Evolutionary conservation across 352 stramenopile genomes (phyloP).

Genomic region (Globisporangium paddicum): DNA sequence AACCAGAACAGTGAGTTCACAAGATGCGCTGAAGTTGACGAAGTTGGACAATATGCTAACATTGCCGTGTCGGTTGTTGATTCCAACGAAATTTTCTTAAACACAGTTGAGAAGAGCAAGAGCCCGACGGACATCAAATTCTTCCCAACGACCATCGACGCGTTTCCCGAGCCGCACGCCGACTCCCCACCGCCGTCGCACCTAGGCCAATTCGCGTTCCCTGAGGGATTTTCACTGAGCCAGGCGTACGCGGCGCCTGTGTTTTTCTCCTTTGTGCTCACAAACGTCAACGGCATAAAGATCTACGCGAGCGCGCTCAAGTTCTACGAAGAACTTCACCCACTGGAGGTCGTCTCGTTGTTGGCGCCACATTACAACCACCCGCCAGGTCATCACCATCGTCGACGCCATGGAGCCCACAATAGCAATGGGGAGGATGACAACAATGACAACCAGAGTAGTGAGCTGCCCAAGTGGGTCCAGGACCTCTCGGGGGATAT

Average conservation of each 20-base stretch:
- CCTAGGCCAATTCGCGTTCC: slow-evolving; percentile 77
- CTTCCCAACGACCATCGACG: slow-evolving; percentile 53
- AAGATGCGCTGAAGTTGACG: not conserved
- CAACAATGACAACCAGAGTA: slow-evolving; percentile 44
- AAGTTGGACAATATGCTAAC: not conserved
- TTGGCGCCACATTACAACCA: slow-evolving; percentile 47
- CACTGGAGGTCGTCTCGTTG: slow-evolving; percentile 74
- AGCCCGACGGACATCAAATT: slow-evolving; percentile 71
- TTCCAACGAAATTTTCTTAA: not conserved
- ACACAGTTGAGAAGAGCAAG: slow-evolving; percentile 64
- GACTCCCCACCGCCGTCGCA: slow-evolving; percentile 59
- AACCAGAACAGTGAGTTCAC: slow-evolving; percentile 58
- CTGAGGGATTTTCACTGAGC: slow-evolving; percentile 62
- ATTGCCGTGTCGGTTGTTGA: not conserved
- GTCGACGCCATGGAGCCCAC: slow-evolving; percentile 10
- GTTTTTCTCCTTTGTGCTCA: slow-evolving; percentile 85
- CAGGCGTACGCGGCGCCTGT: slow-evolving; percentile 49
- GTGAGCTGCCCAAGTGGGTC: slow-evolving; percentile 65
- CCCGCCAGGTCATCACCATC: slow-evolving; percentile 19
- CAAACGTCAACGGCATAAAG: slow-evolving; percentile 73
- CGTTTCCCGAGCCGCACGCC: slow-evolving; percentile 53
- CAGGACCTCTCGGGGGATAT: slow-evolving; percentile 55
- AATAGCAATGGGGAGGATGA: slow-evolving; percentile 11
- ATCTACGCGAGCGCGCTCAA: slow-evolving; percentile 77
- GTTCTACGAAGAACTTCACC: slow-evolving; percentile 81